Evolutionary conservation across 2,329 filamentous ascomycete genomes (phyloP), one percentile per base, ranked within the genome.

Genomic region (Colletotrichum siamense): DNA sequence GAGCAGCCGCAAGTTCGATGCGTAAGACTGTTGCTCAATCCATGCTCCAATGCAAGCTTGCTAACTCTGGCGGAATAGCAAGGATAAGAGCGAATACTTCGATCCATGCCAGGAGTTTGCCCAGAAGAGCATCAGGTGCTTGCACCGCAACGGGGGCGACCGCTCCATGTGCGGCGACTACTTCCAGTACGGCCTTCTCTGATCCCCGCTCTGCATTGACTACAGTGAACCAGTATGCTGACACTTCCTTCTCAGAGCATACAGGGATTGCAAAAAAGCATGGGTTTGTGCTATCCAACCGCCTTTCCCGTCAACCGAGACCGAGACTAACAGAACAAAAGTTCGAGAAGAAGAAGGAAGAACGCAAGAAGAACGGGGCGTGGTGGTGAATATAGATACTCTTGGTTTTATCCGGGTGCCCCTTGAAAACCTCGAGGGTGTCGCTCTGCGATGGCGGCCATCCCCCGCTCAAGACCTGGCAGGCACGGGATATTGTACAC

Each of bases 51-150:
- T 22, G 24, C 12, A 30, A 52, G 3, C 16, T n/a, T 10, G 24
- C n/a, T 32, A 28, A 62, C 34, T 62, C n/a, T 61, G 22, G 24
- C 32, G 28, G 62, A 39, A 77, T 81, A 98, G 96, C 80, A 99
- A 99, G 89, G 91, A 90, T 71, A 92, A 94, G 82, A 98, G 96
- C 88, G 93, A 98, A 84, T 99, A 94, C 87, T 95, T 95, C 84
- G 97, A 99, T 81, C 97, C 97, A 3, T 99, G 97, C 85, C 96
- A 99, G 84, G 96, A 98, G 81, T 95, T 95, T 7, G 96, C 97
- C 9, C 89, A 94, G 79, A 91, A 91, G 82, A 98, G 96, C 85
- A 93, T 98, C 80, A 93, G 92, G 84, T 99, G 97, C 82, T 87
- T 99, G 82, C 94, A 96, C 83, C 92, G 97, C 26, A 99, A 99